phyloP scores from a whole-genome alignment of 2,329 filamentous ascomycete genomes.

The Ophiostoma sp. region DNA sequence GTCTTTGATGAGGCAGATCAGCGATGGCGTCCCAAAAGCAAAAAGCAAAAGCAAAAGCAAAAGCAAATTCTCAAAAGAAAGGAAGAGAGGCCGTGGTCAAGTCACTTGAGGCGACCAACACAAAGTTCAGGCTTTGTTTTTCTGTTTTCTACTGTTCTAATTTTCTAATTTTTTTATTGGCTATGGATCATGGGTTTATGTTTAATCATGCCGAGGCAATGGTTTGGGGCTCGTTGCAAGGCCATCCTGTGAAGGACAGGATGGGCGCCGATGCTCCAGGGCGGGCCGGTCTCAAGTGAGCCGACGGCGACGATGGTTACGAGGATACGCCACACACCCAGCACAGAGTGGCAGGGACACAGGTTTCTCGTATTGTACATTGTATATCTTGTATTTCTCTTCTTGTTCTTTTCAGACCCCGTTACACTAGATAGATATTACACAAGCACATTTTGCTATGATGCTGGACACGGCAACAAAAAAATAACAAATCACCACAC shows the following conservation, averaged over 20 bases:
- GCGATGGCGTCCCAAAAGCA: constrained; percentile 8
- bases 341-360: not conserved
- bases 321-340: not conserved
- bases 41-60: not conserved
- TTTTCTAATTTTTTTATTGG: not conserved
- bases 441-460: not conserved
- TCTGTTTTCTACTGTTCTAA: not conserved
- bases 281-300: not conserved
- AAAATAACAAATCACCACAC: constrained; percentile 9
- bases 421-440: not conserved
- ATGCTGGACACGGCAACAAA: constrained; percentile 3
- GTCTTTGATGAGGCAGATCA: not conserved
- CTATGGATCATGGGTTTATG: not conserved
- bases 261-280: not conserved
- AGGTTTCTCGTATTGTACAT: not conserved
- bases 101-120: not conserved
- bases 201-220: not conserved
- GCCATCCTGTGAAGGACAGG: not conserved
- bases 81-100: not conserved
- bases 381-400: not conserved
- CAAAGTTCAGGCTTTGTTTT: not conserved
- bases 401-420: not conserved
- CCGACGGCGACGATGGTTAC: not conserved
- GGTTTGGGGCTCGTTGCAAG: not conserved
- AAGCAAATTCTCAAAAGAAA: not conserved